Evolutionary conservation across 345 rosid genomes (phyloP), one percentile per base, ranked within the genome.

Genomic region (Euclidium syriacum): DNA sequence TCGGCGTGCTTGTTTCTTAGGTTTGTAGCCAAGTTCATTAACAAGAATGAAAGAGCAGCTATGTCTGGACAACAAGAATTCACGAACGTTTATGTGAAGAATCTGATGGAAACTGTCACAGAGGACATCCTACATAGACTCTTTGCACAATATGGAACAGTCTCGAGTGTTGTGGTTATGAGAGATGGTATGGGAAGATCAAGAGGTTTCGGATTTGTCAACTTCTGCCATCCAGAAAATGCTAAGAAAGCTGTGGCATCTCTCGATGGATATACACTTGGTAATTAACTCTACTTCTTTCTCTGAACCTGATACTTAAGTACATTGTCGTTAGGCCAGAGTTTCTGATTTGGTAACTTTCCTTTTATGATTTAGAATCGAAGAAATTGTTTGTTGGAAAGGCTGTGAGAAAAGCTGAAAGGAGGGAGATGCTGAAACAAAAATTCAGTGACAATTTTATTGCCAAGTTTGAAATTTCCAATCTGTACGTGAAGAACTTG

Each of bases 151-250:
- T 78, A 60, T 48, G 95, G 95, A 64, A 76, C 77, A 57, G 77
- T 90, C 62, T 52, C 62, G 36, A 84, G 70, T 64, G 85, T 58
- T 49, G 78, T 70, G 30, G 75, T 87, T 62, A 85, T 79, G 81
- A 87, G 68, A 70, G 78, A 85, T 70, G 57, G 26, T 16, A 64
- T 73, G 11, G 88, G 92, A 35, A 79, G 59, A 39, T 85, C 94
- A 4, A 82, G 64, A 78, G 87, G 90, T 24, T 90, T 87, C 60
- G 94, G 97, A 24, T 85, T 85, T 78, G 85, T 90, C 25, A 76
- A 71, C 75, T 85, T 87, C 64, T 62, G 73, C 59, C 39, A 60
- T 43, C 64, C 88, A 62, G 79, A 83, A 52, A 81, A 75, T 49
- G 97, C 92, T 40, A 81, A 52, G 73, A 72, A 67, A 46, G 92